Percentiles rank a stretch among this genome's conserved stretches.
Conservation (phyloP, 257 asterid species). For the Osmanthus fragrans region DNA sequence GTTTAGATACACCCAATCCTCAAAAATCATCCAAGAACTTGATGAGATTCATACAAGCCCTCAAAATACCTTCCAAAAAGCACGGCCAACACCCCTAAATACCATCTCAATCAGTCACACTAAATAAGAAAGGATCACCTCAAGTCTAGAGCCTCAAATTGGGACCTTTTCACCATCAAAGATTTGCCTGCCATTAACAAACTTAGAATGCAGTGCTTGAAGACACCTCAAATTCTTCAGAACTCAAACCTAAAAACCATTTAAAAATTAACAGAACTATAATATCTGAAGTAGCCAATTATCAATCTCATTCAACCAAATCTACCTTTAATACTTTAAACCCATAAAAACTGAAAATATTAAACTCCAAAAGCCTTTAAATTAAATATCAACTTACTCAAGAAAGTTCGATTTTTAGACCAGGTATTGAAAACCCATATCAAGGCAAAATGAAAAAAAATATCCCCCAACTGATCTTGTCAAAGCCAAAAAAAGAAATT, state of each 20-base stretch:
- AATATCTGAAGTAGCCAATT: background rate
- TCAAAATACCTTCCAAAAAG: constrained; percentile 6
- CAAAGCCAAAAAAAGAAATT: background rate
- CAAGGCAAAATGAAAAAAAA: background rate
- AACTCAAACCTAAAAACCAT: constrained; percentile 10
- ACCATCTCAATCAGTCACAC: background rate
- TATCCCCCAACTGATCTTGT: background rate
- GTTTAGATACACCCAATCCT: background rate
- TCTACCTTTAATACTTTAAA: background rate
- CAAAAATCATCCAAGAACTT: background rate
- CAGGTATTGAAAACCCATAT: constrained; percentile 17
- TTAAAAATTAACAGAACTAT: constrained; percentile 11
- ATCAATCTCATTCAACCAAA: constrained; percentile 4
- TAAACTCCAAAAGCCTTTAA: background rate
- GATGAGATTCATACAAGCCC: background rate
- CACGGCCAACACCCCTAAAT: background rate
- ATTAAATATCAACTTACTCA: background rate
- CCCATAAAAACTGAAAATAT: background rate
- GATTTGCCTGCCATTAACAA: too few relatives aligned
- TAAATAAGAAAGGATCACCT: too few relatives aligned
- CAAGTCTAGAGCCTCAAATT: too few relatives aligned
- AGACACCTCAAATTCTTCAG: constrained; percentile 2
- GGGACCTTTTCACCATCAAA: too few relatives aligned
- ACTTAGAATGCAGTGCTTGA: too few relatives aligned
- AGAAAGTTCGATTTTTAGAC: constrained; percentile 3